phyloP scores from a whole-genome alignment of 768 basidiomycete species.

The Leucosporidium scottii region DNA sequence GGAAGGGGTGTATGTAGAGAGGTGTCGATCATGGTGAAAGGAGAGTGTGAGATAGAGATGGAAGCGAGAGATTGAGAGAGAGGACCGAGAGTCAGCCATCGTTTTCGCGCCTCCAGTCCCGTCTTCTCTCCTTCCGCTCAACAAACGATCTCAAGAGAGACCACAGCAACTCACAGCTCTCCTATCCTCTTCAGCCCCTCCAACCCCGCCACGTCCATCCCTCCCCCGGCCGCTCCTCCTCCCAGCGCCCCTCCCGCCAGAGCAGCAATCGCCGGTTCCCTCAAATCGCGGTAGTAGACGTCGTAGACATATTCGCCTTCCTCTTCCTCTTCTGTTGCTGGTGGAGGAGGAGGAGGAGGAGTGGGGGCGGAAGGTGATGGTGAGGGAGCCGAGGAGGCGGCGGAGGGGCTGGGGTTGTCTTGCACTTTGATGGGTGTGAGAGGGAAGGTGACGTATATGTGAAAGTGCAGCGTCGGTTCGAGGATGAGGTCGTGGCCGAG shows the following conservation, averaged over 20 bases:
- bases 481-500: too few relatives aligned
- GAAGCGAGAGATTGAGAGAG: too few relatives aligned
- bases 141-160: neutral
- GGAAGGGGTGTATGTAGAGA: too few relatives aligned
- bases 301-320: conserved; percentile 34
- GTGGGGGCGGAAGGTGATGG: neutral
- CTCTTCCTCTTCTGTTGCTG: neutral
- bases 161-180: conserved; percentile 23
- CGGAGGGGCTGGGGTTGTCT: neutral
- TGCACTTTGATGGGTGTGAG: too few relatives aligned
- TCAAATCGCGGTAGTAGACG: conserved; percentile 33
- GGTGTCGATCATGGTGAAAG: too few relatives aligned
- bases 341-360: neutral
- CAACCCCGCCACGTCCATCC: conserved; percentile 17
- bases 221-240: neutral
- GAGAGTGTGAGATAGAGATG: too few relatives aligned
- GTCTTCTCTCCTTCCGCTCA: neutral
- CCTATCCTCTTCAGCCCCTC: conserved; percentile 31
- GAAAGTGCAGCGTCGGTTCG: too few relatives aligned
- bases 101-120: too few relatives aligned
- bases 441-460: too few relatives aligned
- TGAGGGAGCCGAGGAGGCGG: neutral
- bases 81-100: too few relatives aligned
- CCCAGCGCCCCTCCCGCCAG: neutral
- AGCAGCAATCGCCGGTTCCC: neutral